Percentiles rank a stretch among this genome's conserved stretches.
phyloP scores from a whole-genome alignment of 768 basidiomycete genomes.

The Termitomyces sp. region DNA sequence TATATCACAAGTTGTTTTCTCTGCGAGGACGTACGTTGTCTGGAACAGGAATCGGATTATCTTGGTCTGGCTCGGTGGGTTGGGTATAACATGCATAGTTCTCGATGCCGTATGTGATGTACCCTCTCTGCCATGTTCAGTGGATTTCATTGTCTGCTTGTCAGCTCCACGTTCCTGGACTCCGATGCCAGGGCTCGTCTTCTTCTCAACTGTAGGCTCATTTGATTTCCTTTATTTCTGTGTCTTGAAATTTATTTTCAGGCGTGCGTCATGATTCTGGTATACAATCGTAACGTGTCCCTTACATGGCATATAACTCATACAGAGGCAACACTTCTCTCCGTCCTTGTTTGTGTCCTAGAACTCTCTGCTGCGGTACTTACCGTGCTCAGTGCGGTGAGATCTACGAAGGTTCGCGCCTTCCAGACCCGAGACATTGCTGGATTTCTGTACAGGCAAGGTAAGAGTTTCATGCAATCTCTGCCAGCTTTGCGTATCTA shows the following conservation, averaged over 20 bases:
- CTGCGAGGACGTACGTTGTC: constrained; percentile 17
- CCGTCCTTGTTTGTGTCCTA: constrained; percentile 8
- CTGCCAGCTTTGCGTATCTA: neutral
- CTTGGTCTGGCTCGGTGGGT: constrained; percentile 9
- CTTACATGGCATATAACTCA: neutral
- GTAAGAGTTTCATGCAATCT: neutral
- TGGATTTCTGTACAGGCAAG: constrained; percentile 11
- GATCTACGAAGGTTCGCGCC: neutral
- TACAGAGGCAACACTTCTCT: constrained; percentile 13
- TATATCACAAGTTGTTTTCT: constrained; percentile 16
- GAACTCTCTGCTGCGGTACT: constrained; percentile 12
- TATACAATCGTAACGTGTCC: neutral
- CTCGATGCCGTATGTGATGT: constrained; percentile 9
- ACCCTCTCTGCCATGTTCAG: too few relatives aligned
- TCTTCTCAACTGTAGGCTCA: constrained; percentile 8
- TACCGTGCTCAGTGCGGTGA: constrained; percentile 5
- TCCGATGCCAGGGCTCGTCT: constrained; percentile 12
- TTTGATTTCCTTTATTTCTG: neutral
- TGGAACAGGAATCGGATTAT: constrained; percentile 10
- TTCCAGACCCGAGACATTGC: neutral
- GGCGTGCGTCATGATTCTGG: constrained; percentile 1
- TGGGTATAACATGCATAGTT: constrained; percentile 11
- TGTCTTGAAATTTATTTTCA: neutral
- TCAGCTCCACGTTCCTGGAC: constrained; percentile 13
- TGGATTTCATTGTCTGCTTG: neutral